Base-by-base conservation (phyloP, 345 rosid species). In the Eucalyptus sideroxylon region DNA sequence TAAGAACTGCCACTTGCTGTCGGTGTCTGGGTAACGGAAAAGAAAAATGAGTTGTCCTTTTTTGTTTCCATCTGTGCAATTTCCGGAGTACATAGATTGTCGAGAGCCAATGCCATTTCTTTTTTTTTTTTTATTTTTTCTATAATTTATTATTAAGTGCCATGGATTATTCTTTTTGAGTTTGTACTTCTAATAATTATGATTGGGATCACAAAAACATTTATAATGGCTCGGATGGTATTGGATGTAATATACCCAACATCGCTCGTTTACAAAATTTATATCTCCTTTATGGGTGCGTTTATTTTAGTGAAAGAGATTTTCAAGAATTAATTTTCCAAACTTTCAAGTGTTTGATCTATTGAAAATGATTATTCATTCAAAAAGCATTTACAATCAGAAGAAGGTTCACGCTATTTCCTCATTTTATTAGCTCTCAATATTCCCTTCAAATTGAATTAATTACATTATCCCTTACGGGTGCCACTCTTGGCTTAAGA, bases 381-480 rank as follows among this genome's bases (percentile, higher is more conserved):
- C 16, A 8, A 67, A 67, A 31, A 0, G 0, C 40, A 3, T 67
- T 16, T 67, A 31, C 12, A 0, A 8, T 16, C 42, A 67, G 1
- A 67, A 53, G 2, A 53, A 53, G 11, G 24, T 19, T 53, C 59
- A 53, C 5, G 2, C 0, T 19, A 3, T 53, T 53, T 53, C 11
- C 24, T 10, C 59, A 26, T 53, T 53, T 4, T 53, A 53, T 53
- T 53, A 53, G 24, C 26, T 53, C 59, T 53, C 5, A 0, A 53
- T 53, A 53, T 53, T 53, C 26, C 59, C 5, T 53, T 53, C 26
- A 19, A 0, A 19, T 53, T 53, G 26, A 53, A 53, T 3, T 53
- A 53, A 53, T 53, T 1, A 53, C 1, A 53, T 53, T 53, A 53
- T 19, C 10, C 1, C 0, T 53, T 19, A 19, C 2, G 0, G 0